Base-by-base conservation (phyloP, 2,329 filamentous ascomycete species). In the Coniochaeta sp. region DNA sequence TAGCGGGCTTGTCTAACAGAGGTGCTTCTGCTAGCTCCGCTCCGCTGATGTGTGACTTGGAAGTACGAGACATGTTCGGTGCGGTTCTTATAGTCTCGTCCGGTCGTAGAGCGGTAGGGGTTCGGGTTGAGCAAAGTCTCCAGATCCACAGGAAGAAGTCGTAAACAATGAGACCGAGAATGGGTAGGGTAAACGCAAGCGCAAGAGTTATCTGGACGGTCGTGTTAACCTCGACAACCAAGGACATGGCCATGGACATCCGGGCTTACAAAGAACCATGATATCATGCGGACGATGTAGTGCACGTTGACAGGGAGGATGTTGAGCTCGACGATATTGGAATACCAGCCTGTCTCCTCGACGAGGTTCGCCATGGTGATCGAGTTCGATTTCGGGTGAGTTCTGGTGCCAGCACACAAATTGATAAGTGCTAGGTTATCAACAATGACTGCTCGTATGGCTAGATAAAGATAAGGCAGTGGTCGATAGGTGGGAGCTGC, bases 131-230 rank as follows among this genome's bases (percentile, higher is more conserved):
- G 61, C 67, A 67, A 11, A 78, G 72, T 64, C 82, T 76, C 76
- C 79, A 84, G 44, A 80, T 63, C 81, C 81, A 85, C 33, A 85
- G 73, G 28, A 71, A 68, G 57, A 85, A 67, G 66, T 85, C 82
- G 64, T 82, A 77, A 33, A 76, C 62, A 60, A 85, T 73, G 33
- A 84, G 69, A n/a, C 75, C 68, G 33, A 77, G 61, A 33, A 82
- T 69, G 1, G 82, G 82, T 0, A 80, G 61, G 47, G 78, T 72
- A 50, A 81, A 76, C 11, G 78, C 69, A 0, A 82, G 68, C 38
- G 79, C 78, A 24, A 82, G 70, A 3, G 71, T 71, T 58, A 77
- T 70, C 78, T 81, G 38, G 47, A 19, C 22, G 2, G 6, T 19
- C 7, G 11, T n/a, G 61, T 64, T 59, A 63, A 59, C 3, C 17